Percentiles rank a stretch among this genome's conserved stretches.
These are phyloP conservation scores for Heliocybe sulcata DNA, from an alignment of 1,284 basidiomycete genomes.

Conservation along the genomic window DNA sequence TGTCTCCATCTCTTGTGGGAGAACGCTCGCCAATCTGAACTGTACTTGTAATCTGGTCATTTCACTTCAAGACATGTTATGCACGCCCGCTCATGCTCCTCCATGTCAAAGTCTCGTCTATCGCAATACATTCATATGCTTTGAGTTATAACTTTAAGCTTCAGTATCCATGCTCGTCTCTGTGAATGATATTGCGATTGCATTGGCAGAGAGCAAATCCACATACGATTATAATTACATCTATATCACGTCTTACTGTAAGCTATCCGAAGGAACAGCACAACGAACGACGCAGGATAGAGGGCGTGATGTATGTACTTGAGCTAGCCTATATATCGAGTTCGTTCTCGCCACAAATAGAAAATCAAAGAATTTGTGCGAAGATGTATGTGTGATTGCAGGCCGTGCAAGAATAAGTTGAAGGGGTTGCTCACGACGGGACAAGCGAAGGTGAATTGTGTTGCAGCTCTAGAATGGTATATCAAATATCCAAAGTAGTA, in stretches of 20 bases:
- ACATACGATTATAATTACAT: neutral
- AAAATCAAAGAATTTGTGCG: neutral
- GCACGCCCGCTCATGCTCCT: no score
- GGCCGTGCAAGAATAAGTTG: neutral
- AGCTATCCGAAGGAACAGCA: neutral
- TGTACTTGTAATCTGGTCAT: no score
- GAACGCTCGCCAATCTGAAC: no score
- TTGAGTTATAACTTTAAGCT: neutral
- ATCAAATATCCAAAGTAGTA: neutral
- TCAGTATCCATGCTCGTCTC: neutral
- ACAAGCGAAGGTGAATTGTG: neutral
- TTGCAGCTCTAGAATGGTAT: neutral
- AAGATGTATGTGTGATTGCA: neutral
- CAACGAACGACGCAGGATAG: neutral
- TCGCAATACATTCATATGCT: neutral
- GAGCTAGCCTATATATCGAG: neutral
- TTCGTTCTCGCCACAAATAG: neutral
- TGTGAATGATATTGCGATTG: neutral
- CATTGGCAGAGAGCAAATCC: neutral
- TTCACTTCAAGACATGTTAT: no score
- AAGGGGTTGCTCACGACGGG: neutral
- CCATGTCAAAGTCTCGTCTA: no score
- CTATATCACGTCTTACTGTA: neutral
- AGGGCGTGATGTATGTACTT: neutral
- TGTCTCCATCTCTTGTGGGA: no score